Conservation (phyloP, 805 yeast species). For the Wickerhamiella galacta region DNA sequence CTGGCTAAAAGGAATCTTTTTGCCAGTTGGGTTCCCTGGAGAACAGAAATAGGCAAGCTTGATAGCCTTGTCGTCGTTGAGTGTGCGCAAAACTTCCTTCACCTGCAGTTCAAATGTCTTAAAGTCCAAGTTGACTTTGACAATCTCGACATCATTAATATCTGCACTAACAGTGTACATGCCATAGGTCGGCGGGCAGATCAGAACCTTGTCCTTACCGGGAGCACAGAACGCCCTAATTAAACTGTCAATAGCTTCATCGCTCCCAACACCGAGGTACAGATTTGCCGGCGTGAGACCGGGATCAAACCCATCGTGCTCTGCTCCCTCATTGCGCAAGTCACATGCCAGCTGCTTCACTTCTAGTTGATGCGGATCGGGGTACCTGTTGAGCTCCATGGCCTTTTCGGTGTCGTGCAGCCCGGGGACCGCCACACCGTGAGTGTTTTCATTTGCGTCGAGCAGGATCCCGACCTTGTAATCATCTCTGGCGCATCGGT, state of each 20-base stretch:
- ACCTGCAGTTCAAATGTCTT: conserved; percentile 40
- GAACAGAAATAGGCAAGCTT: conserved; percentile 75
- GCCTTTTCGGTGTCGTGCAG: conserved; percentile 29
- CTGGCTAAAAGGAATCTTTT: conserved; percentile 33
- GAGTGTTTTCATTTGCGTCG: conserved; percentile 93
- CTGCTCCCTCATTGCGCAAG: conserved; percentile 45
- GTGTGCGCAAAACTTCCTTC: conserved; percentile 33
- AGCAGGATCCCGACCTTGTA: conserved; percentile 72
- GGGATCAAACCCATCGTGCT: conserved; percentile 13
- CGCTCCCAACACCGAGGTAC: conserved; percentile 93
- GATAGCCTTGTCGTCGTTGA: conserved; percentile 41
- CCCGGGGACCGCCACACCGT: conserved; percentile 57
- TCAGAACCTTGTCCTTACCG: conserved; percentile 61
- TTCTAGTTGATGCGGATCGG: conserved; percentile 84
- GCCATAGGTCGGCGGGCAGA: conserved; percentile 93
- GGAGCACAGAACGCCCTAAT: conserved; percentile 77
- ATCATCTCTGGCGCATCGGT: conserved; percentile 93
- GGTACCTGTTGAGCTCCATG: conserved; percentile 71
- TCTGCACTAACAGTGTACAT: conserved; percentile 89
- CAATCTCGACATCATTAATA: conserved; percentile 72
- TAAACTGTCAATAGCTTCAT: conserved; percentile 81
- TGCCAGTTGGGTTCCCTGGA: conserved; percentile 94
- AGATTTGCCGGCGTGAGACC: conserved; percentile 48
- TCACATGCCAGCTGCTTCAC: conserved; percentile 56
- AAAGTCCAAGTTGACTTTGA: conserved; percentile 52